Base-by-base conservation (phyloP, 352 stramenopile species). In the Pythium biforme region DNA sequence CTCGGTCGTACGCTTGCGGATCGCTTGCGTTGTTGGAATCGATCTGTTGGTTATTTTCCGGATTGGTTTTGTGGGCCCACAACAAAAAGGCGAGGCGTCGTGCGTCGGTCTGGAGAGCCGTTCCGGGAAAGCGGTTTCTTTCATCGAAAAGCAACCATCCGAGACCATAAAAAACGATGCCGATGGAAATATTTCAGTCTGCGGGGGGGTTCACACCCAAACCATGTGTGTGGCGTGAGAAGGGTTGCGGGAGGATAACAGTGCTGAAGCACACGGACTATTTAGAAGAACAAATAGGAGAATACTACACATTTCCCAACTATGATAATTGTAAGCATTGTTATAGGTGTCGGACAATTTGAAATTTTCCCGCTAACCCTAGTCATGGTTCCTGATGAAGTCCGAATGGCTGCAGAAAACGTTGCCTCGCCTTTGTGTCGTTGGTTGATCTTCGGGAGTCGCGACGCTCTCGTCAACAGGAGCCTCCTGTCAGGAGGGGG, bases 341-440 rank as follows among this genome's bases (percentile, higher is more conserved):
- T 45, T 41, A 15, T 33, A 60, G 40, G 40, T 60, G 41, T 60
- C 37, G 53, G 53, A 49, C 22, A 3, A 15, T 39, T 25, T 50
- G 51, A 55, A 57, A 66, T 49, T 55, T 66, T 66, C 25, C n/a
- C 39, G 3, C 37, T 53, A 60, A 37, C 59, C 59, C 59, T 66
- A 66, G 25, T 56, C 58, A 34, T 54, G n/a, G 29, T 45, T 37
- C 23, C 48, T 31, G 29, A 56, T 31, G 29, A 56, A 29, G 43
- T 37, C 23, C 20, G 50, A n/a, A 43, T 37, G 37, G 37, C 37
- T 43, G 37, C 37, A 43, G 5, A 43, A 43, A 43, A 43, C 37
- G 37, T 43, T 11, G n/a, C 37, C 37, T 43, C 37, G 37, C 37
- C 37, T 43, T 43, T 43, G n/a, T 19, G 41, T n/a, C n/a, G n/a